phyloP scores from a whole-genome alignment of 1,284 basidiomycete genomes.

The Ustilago nuda region DNA sequence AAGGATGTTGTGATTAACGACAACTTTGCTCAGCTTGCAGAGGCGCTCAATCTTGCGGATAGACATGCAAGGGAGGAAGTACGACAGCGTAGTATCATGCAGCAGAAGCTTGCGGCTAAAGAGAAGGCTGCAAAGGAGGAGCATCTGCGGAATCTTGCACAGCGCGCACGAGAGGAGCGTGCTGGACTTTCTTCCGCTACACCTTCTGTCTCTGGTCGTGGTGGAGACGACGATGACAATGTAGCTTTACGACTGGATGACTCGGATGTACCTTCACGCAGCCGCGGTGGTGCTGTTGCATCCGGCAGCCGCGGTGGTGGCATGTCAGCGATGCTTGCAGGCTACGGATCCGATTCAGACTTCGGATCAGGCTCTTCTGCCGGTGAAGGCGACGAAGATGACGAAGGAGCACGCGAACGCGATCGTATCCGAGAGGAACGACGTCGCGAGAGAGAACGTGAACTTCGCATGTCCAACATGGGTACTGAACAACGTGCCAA shows the following conservation, averaged over 20 bases:
- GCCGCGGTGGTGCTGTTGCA: constrained; percentile 1
- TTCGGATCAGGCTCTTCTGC: constrained; percentile 72
- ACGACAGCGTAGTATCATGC: constrained; percentile 93
- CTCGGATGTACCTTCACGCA: constrained; percentile 15
- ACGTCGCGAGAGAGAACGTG: constrained; percentile 90
- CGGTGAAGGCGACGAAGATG: constrained; percentile 72
- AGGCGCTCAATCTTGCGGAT: constrained; percentile 95
- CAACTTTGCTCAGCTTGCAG: constrained; percentile 98
- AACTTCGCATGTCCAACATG: constrained; percentile 99
- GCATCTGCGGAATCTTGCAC: constrained; percentile 90
- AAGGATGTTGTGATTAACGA: constrained; percentile 99
- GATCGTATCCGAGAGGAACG: constrained; percentile 93
- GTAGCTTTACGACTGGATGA: constrained; percentile 21
- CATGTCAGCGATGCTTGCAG: constrained; percentile 46
- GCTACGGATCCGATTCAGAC: constrained; percentile 77
- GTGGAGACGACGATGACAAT: constrained; percentile 28
- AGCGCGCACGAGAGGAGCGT: constrained; percentile 93
- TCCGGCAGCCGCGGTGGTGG: constrained; percentile 16
- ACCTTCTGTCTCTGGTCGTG: constrained; percentile 25
- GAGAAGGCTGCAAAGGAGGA: constrained; percentile 98
- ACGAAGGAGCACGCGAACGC: constrained; percentile 85
- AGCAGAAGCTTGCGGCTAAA: constrained; percentile 96
- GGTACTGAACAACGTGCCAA: constrained; percentile 95
- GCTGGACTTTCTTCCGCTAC: constrained; percentile 75
- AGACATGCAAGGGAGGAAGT: constrained; percentile 98